phyloP scores from a whole-genome alignment of 1,284 basidiomycete species.

The Anthracocystis walkeri region DNA sequence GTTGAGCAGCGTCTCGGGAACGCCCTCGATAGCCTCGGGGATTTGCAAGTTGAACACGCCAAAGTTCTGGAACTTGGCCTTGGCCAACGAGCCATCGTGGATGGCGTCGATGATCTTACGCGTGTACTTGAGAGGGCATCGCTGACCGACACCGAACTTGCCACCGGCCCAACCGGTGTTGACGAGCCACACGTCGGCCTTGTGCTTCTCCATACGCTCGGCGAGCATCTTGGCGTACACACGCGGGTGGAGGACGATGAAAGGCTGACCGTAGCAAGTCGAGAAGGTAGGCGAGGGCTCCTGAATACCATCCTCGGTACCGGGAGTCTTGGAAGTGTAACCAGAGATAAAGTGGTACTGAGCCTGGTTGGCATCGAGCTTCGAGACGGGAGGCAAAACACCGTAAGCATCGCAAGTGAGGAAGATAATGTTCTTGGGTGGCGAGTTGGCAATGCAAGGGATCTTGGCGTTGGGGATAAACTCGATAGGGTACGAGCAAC shows the following conservation, averaged over 20 bases:
- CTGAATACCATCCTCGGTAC: conserved; percentile 96
- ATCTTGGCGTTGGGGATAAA: conserved; percentile 93
- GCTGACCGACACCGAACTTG: conserved; percentile 79
- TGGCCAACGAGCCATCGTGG: conserved; percentile 89
- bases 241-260: conserved; percentile 88
- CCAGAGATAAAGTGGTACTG: conserved; percentile 77
- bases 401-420: conserved; percentile 98
- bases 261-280: conserved; percentile 98
- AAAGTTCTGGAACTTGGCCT: conserved; percentile 88
- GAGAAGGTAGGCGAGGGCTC: conserved; percentile 99
- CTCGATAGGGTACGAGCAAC: conserved; percentile 75
- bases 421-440: conserved; percentile 90
- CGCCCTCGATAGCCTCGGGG: conserved; percentile 57
- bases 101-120: conserved; percentile 96
- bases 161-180: conserved; percentile 99
- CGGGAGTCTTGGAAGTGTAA: conserved; percentile 91
- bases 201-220: conserved; percentile 88
- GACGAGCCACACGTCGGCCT: conserved; percentile 97
- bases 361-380: conserved; percentile 91
- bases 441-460: conserved; percentile 65
- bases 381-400: conserved; percentile 94
- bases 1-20: conserved; percentile 64
- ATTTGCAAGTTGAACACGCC: conserved; percentile 66
- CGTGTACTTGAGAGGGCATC: conserved; percentile 75
- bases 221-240: conserved; percentile 97